phyloP scores from a whole-genome alignment of 805 yeast genomes.

The Lachancea kluyveri region DNA sequence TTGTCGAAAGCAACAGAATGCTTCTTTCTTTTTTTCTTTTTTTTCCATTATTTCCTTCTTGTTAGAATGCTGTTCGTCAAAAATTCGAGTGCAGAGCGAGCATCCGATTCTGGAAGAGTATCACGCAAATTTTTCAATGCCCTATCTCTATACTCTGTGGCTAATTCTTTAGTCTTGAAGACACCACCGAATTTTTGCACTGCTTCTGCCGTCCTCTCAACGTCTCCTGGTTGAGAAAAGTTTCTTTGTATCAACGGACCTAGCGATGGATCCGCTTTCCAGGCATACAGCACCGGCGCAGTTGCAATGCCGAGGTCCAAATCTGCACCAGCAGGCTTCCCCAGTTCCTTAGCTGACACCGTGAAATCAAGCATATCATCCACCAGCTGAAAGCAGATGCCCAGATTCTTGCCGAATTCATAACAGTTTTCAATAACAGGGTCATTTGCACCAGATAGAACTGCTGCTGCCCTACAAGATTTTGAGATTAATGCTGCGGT shows the following conservation, averaged over 20 bases:
- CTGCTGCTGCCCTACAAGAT: constrained; percentile 89
- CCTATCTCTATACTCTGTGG: constrained; percentile 66
- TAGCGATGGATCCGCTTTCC: constrained; percentile 80
- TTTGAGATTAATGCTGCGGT: constrained; percentile 94
- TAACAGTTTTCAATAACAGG: constrained; percentile 78
- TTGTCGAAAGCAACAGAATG: too few relatives aligned
- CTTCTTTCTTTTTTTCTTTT: too few relatives aligned
- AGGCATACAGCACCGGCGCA: constrained; percentile 92
- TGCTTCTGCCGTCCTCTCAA: constrained; percentile 69
- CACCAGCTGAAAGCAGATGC: constrained; percentile 91
- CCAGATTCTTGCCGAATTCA: constrained; percentile 87
- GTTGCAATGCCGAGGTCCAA: constrained; percentile 91
- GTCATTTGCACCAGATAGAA: constrained; percentile 77
- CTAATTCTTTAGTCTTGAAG: constrained; percentile 66
- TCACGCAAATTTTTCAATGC: constrained; percentile 66
- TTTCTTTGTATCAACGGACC: constrained; percentile 82
- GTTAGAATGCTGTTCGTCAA: constrained; percentile 79
- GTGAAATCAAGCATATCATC: constrained; percentile 96
- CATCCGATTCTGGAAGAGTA: constrained; percentile 78
- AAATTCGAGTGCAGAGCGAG: constrained; percentile 80
- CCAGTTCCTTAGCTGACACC: constrained; percentile 74
- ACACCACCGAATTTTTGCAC: constrained; percentile 72
- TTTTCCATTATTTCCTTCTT: constrained; percentile 56
- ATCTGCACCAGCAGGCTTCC: constrained; percentile 96
- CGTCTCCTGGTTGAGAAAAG: constrained; percentile 75